A percentile compares a stretch with the other conserved stretches of the same genome.
These are phyloP conservation scores for Oryza nivara DNA, from an alignment of 176 grass and related monocot species.

Conservation along the genomic window DNA sequence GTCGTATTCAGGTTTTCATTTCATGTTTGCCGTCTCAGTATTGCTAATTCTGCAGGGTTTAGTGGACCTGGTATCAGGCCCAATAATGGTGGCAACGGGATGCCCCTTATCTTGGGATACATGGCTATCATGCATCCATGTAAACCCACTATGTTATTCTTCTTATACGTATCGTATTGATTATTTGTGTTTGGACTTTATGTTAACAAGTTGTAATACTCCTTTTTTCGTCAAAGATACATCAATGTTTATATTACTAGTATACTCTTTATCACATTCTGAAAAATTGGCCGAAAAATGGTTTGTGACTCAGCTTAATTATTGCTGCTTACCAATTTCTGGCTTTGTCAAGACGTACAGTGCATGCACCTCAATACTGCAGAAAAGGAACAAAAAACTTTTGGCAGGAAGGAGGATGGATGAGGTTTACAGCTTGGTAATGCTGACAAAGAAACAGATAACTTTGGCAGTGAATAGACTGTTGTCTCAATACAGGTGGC, in stretches of 20 bases:
- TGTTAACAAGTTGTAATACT: background rate
- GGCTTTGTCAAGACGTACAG: background rate
- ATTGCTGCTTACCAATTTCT: no score
- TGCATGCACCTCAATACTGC: background rate
- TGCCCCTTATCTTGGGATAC: background rate
- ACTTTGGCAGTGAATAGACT: background rate
- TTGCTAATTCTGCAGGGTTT: constrained; percentile 12
- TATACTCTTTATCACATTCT: background rate
- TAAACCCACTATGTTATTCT: background rate
- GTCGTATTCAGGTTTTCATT: constrained; percentile 19
- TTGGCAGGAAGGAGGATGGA: background rate
- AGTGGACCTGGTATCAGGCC: constrained; percentile 1
- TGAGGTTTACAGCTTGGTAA: background rate
- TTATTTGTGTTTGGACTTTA: background rate
- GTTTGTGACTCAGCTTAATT: background rate
- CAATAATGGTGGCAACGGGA: constrained; percentile 4
- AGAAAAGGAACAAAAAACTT: background rate
- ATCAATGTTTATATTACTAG: background rate
- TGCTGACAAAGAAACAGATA: background rate
- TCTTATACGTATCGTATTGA: background rate
- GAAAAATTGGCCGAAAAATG: background rate
- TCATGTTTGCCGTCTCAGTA: constrained; percentile 1
- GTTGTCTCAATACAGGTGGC: background rate
- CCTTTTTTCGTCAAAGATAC: background rate
- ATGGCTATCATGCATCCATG: background rate